Evolutionary conservation across 495 filamentous ascomycete species (phyloP), one percentile per base, ranked within the genome.

Genomic region (Pyronema domesticum): DNA sequence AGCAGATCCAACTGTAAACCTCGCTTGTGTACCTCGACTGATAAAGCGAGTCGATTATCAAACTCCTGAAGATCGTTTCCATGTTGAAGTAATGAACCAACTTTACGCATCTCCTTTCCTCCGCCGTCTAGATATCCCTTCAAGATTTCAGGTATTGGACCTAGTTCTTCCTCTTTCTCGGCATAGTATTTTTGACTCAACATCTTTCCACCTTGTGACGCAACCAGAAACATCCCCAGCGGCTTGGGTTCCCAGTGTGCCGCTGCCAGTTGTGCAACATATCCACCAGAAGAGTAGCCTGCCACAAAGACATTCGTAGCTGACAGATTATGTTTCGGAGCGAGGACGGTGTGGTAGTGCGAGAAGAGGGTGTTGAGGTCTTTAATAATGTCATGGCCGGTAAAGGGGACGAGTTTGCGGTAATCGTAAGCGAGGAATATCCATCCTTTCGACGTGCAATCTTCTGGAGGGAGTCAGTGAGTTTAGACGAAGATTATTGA

Each of bases 251-350:
- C 36, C 8, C 54, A 59, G 17, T 60, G 55, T 9, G 54, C 39
- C 4, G 54, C 60, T 3, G 58, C 58, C 37, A 61, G 54, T 0
- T 55, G 57, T 10, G 60, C 60, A 3, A 62, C 39, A 37, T 60
- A 62, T 10, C 58, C 60, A 40, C 60, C 58, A 1, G 58, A 54
- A 36, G 54, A 54, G 45, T 62, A 57, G 1, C 60, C 60, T n/a
- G 50, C 54, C 1, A 62, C 60, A 14, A 60, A 46, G 9, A 62
- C 47, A 14, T 53, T 40, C 5, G 36, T 40, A 9, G 37, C 50
- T 13, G 23, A 35, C 13, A 53, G 14, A 14, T 43, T 43, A 37
- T 53, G 37, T 33, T 11, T 14, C 50, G 50, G 50, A 13, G 35
- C 34, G 3, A 61, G 59, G 10, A 35, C 35, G 1, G 46, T 50